Conservation (phyloP, 805 yeast genomes). For the Yamadazyma philogaea region DNA sequence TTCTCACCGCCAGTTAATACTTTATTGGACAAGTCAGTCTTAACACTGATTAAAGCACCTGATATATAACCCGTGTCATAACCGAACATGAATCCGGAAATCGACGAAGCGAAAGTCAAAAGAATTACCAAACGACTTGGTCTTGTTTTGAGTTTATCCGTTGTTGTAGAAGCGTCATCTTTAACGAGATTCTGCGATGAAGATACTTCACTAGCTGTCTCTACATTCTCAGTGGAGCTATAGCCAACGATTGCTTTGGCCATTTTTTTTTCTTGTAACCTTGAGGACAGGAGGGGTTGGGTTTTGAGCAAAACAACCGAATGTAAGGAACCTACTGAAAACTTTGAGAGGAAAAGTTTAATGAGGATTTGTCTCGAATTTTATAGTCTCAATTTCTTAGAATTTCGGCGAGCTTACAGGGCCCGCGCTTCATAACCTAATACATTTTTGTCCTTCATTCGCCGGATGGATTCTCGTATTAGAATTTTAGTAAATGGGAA, state of each 20-base stretch:
- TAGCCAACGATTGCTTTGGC: conserved; percentile 3
- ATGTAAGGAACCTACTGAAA: neutral
- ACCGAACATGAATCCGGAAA: conserved; percentile 96
- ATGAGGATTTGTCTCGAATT: conserved; percentile 3
- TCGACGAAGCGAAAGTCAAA: conserved; percentile 74
- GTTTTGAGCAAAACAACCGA: neutral
- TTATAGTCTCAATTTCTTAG: conserved; percentile 1
- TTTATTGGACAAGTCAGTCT: conserved; percentile 63
- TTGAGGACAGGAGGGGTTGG: no score
- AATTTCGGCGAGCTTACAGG: conserved; percentile 5
- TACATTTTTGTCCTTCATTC: neutral
- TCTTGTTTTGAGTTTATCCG: conserved; percentile 21
- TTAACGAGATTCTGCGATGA: conserved; percentile 1
- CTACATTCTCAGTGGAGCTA: conserved; percentile 2
- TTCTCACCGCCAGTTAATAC: conserved; percentile 71
- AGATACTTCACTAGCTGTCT: conserved; percentile 5
- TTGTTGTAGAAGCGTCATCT: neutral
- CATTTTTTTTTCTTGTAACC: neutral
- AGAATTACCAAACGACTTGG: conserved; percentile 64
- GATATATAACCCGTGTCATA: conserved; percentile 97
- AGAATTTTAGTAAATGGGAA: no score
- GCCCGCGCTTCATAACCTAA: conserved; percentile 3
- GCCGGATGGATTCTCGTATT: conserved; percentile 4
- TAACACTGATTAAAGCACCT: conserved; percentile 83
- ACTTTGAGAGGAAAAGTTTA: neutral